Evolutionary conservation across 2,329 filamentous ascomycete genomes (phyloP).

Genomic region (Calonectria pseudoturangicola): DNA sequence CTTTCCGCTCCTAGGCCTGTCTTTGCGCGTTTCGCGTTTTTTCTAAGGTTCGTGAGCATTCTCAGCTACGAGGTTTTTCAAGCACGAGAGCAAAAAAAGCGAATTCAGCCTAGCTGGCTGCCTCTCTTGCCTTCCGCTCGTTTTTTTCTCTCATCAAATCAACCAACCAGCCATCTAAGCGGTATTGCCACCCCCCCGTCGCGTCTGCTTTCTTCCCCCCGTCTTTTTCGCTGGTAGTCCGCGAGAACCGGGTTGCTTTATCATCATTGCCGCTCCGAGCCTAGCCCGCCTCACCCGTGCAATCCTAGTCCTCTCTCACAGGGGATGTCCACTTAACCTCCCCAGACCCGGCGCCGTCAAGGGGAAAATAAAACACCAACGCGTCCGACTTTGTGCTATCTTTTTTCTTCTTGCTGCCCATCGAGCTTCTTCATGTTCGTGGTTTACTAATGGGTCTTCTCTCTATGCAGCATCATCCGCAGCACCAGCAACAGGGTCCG

Average conservation of each 20-base stretch:
- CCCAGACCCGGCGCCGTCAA: conserved; percentile 68
- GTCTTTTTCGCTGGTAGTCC: conserved; percentile 52
- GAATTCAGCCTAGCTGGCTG: conserved; percentile 40
- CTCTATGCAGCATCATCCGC: conserved; percentile 85
- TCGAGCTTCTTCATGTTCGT: conserved; percentile 61
- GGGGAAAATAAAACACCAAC: conserved; percentile 71
- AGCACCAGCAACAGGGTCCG: conserved; percentile 84
- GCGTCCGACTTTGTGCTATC: conserved; percentile 65
- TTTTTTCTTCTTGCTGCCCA: conserved; percentile 55
- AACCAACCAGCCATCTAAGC: conserved; percentile 49
- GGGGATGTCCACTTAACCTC: conserved; percentile 62
- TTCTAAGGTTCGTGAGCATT: conserved; percentile 47
- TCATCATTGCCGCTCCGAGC: conserved; percentile 64
- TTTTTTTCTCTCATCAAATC: conserved; percentile 32
- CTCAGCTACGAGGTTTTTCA: conserved; percentile 42
- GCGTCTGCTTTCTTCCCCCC: conserved; percentile 47
- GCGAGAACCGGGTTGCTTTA: conserved; percentile 61
- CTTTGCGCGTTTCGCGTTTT: conserved; percentile 44
- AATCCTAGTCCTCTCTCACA: conserved; percentile 68
- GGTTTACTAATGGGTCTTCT: conserved; percentile 75
- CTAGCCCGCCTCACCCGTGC: conserved; percentile 69
- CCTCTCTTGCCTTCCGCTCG: conserved; percentile 40
- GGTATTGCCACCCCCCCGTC: conserved; percentile 57
- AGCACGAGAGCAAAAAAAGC: conserved; percentile 27
- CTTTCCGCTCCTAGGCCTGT: conserved; percentile 52